phyloP scores from a whole-genome alignment of 176 grass and related monocot species.

The Alloteropsis semialata region DNA sequence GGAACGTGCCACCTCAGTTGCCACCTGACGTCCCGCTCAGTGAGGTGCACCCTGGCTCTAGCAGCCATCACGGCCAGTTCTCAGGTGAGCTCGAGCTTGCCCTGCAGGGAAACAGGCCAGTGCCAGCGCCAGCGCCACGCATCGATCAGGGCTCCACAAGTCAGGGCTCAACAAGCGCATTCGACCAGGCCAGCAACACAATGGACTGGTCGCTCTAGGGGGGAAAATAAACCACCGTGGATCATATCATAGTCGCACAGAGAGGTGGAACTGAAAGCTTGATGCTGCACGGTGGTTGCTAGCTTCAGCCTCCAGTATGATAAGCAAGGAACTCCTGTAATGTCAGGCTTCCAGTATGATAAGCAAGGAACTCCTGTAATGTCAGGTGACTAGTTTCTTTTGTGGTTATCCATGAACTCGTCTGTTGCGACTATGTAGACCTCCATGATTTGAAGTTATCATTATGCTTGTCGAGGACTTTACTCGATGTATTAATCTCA shows the following conservation, averaged over 20 bases:
- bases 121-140: constrained; percentile 2
- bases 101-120: constrained; percentile 60
- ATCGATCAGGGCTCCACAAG: constrained; percentile 34
- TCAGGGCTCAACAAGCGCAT: constrained; percentile 36
- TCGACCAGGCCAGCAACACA: constrained; percentile 48
- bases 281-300: constrained; percentile 11
- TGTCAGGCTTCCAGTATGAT: not conserved
- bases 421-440: constrained; percentile 31
- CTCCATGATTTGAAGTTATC: constrained; percentile 19
- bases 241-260: not conserved
- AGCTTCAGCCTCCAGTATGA: constrained; percentile 15
- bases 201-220: constrained; percentile 74
- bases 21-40: constrained; percentile 52
- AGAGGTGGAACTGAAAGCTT: constrained; percentile 29
- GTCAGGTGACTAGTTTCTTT: constrained; percentile 8
- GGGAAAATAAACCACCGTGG: not conserved
- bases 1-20: constrained; percentile 29
- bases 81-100: constrained; percentile 91
- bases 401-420: constrained; percentile 34
- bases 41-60: constrained; percentile 40
- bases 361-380: not conserved
- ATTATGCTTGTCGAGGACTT: constrained; percentile 27
- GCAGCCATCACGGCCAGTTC: constrained; percentile 59
- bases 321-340: not conserved
- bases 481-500: constrained; percentile 27